These are phyloP conservation scores for Mycena galopus DNA, from an alignment of 768 basidiomycete species.

Conservation along the genomic window DNA sequence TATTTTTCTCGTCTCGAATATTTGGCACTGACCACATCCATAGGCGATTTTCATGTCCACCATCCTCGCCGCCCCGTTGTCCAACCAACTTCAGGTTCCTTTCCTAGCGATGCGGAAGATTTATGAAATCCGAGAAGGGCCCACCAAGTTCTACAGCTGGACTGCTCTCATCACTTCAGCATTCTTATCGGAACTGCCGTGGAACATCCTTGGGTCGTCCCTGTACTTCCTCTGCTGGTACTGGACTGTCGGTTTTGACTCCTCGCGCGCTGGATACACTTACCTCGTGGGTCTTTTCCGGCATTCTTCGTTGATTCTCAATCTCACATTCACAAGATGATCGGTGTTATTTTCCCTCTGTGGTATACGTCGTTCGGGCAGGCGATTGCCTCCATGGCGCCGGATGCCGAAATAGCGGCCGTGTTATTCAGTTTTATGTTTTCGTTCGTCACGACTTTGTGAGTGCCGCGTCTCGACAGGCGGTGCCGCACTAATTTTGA, in stretches of 20 bases:
- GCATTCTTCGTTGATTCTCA: background rate
- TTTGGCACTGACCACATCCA: background rate
- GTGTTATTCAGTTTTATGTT: constrained; percentile 71
- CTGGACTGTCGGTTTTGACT: constrained; percentile 75
- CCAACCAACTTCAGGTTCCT: constrained; percentile 74
- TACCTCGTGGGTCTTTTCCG: constrained; percentile 52
- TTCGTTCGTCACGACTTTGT: constrained; percentile 76
- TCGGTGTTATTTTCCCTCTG: constrained; percentile 66
- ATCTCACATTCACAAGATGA: constrained; percentile 39
- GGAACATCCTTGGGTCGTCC: too few relatives aligned
- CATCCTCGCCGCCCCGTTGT: constrained; percentile 65
- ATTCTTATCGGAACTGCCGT: too few relatives aligned
- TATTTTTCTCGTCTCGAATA: constrained; percentile 29
- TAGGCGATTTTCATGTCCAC: constrained; percentile 70
- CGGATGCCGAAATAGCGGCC: constrained; percentile 71
- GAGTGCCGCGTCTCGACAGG: constrained; percentile 32
- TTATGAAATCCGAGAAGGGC: constrained; percentile 77
- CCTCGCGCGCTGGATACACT: constrained; percentile 68
- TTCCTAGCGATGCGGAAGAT: constrained; percentile 71
- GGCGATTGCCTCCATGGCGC: constrained; percentile 71
- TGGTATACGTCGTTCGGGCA: constrained; percentile 75
- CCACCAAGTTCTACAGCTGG: too few relatives aligned
- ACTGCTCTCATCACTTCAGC: too few relatives aligned
- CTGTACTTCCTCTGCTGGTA: constrained; percentile 75
- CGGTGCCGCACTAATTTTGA: background rate